Base-by-base conservation (phyloP, 306 rosid genomes). In the Quillaja saponaria region DNA sequence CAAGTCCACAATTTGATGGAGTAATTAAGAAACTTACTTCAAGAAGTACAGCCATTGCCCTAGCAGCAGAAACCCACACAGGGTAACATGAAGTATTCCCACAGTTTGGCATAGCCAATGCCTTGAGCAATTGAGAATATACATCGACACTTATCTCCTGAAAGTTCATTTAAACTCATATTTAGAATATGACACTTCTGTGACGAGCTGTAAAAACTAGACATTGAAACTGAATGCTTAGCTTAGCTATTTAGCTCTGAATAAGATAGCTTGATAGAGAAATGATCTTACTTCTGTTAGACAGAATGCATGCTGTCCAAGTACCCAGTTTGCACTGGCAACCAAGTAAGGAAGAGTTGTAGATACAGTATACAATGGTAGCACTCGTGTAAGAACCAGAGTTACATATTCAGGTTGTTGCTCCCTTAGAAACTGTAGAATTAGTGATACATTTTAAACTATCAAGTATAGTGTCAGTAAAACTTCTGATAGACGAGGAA, bases 291-390 rank as follows among this genome's bases (percentile, higher is more conserved):
- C 97, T 73, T 87, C 88, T 39, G 88, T 87, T 55, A 90, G 85
- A 71, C 95, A 90, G 54, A 88, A 74, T 34, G 90, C 92, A 44
- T 87, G 82, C 72, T 90, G 95, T 76, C 97, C 97, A 62, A 90
- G 86, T 47, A 90, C 90, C 97, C 97, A 90, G 77, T 90, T 90
- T 71, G 97, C 94, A 73, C 85, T 76, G 52, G 90, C 97, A 71
- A 87, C 53, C 67, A 90, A 81, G 78, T 73, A 80, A 12, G 94
- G 97, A 64, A 58, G 60, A 74, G 73, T 45, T 58, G 47, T 64
- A 53, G 81, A 69, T 28, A 68, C 39, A 3, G 68, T 63, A 77
- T 87, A 90, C 59, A 90, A 69, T 41, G 97, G 95, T 52, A 90
- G 59, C 73, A 90, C 78, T 69, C 90, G 84, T 7, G 78, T 59